Conservation (phyloP, 192 early-diverging fungal genomes). For the Podila minutissima region DNA sequence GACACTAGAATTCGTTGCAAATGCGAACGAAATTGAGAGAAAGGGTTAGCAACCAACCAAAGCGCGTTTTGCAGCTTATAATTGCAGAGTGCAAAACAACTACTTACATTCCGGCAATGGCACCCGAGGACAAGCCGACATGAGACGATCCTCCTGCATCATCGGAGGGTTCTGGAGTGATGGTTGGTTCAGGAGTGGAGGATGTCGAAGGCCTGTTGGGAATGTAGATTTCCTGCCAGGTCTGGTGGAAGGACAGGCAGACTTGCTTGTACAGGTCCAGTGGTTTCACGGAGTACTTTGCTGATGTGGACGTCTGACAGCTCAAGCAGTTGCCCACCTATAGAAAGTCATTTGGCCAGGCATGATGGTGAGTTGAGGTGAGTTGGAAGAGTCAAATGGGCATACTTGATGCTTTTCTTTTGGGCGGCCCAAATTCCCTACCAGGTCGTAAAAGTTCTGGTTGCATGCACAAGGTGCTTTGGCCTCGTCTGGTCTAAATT, state of each 20-base stretch:
- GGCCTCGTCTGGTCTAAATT: no score
- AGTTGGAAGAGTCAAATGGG: not conserved
- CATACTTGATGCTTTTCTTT: not conserved
- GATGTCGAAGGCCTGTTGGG: not conserved
- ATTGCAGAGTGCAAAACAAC: no score
- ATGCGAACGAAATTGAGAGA: not conserved
- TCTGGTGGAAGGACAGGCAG: not conserved
- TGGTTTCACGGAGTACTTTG: conserved; percentile 3
- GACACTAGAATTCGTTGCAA: not conserved
- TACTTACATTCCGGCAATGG: not conserved
- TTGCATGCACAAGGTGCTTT: no score
- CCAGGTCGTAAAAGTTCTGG: no score
- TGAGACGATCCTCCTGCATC: not conserved
- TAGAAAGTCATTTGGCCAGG: not conserved
- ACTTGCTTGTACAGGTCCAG: not conserved
- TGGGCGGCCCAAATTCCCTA: not conserved
- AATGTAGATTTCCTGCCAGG: not conserved
- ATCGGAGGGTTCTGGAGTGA: not conserved
- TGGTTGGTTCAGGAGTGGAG: not conserved
- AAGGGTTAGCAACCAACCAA: not conserved
- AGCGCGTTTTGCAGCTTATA: not conserved
- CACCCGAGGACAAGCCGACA: not conserved
- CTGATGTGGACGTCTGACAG: not conserved
- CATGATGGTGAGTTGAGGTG: not conserved
- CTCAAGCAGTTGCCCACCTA: not conserved